Conservation (phyloP, 1,284 basidiomycete genomes). For the Rhodotorula sp. region DNA sequence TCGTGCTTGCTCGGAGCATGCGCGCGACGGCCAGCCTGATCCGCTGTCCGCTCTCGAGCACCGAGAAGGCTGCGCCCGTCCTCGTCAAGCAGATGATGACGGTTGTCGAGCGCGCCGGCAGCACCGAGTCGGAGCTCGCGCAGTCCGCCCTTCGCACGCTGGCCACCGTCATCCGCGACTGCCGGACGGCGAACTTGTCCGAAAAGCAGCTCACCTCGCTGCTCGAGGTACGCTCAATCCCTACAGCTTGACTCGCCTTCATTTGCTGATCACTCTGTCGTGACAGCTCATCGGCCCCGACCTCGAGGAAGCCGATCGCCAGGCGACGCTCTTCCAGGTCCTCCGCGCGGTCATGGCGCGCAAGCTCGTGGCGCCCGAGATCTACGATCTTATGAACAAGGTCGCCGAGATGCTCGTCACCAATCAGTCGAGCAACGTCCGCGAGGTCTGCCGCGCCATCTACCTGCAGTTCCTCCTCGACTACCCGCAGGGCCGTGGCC, state of each 20-base stretch:
- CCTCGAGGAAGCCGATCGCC: conserved; percentile 88
- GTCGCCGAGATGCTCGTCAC: conserved; percentile 95
- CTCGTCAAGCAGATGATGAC: conserved; percentile 83
- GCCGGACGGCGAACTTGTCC: conserved; percentile 73
- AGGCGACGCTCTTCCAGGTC: conserved; percentile 82
- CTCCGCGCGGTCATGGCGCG: conserved; percentile 89
- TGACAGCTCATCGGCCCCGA: conserved; percentile 83
- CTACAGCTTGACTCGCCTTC: too few species aligned
- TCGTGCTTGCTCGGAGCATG: conserved; percentile 77
- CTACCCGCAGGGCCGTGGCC: conserved; percentile 93
- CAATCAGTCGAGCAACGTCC: conserved; percentile 84
- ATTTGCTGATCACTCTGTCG: neutral
- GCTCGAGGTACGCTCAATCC: conserved; percentile 41
- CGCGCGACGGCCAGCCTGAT: conserved; percentile 79
- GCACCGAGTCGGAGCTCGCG: conserved; percentile 83
- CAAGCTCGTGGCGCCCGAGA: conserved; percentile 90
- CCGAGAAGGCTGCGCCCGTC: conserved; percentile 76
- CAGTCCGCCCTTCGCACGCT: conserved; percentile 88
- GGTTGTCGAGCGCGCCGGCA: conserved; percentile 80
- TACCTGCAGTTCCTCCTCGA: conserved; percentile 94
- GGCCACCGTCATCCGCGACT: conserved; percentile 81
- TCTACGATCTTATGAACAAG: conserved; percentile 96
- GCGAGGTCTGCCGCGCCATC: conserved; percentile 84
- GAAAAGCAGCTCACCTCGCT: conserved; percentile 88
- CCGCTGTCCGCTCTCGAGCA: conserved; percentile 77